Base-by-base conservation (phyloP, 1,139 yeast genomes). In the Suhomyces wounanorum region DNA sequence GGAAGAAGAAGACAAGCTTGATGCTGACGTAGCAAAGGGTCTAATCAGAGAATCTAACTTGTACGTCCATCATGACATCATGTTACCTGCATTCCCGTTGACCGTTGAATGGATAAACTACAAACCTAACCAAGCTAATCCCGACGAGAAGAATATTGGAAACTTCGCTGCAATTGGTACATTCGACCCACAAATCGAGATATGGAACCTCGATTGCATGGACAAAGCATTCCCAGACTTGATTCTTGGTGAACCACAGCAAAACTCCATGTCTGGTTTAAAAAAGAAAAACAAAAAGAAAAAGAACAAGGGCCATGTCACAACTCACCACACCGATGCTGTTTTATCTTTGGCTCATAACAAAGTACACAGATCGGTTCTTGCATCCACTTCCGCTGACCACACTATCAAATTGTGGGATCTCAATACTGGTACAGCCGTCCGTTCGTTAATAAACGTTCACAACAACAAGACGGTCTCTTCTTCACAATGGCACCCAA, bases 151-250 rank as follows among this genome's bases (percentile, higher is more conserved):
- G 35, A 79, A 81, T 55, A 73, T 84, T 39, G 97, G 96, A 9
- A 94, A 91, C 67, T 90, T 89, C 69, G 98, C 96, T 1, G 99
- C 99, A 13, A 78, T 94, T 56, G 98, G 99, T 65, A 89, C 99
- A 1, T 92, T 94, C 68, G 99, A 94, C 62, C 99, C 99, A 38
- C 96, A 89, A 65, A 94, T 94, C 68, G 99, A 94, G 70, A 79
- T 94, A 54, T 95, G 99, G 99, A 90, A 94, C 70, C 77, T 94
- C 62, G 99, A 94, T 68, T 85, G 87, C 56, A 79, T 92, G 41
- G 98, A 95, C 64, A 89, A 90, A 63, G 95, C 96, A 26, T 94
- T 89, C 79, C 99, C 99, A 16, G 96, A 91, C 64, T 78, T 89
- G 61, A 90, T 95, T 53, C 78, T 94, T 54, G 99, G 99, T 45